Percentiles rank a stretch among this genome's conserved stretches.
phyloP scores from a whole-genome alignment of 495 filamentous ascomycete species.

The Penicillium maclennaniae region DNA sequence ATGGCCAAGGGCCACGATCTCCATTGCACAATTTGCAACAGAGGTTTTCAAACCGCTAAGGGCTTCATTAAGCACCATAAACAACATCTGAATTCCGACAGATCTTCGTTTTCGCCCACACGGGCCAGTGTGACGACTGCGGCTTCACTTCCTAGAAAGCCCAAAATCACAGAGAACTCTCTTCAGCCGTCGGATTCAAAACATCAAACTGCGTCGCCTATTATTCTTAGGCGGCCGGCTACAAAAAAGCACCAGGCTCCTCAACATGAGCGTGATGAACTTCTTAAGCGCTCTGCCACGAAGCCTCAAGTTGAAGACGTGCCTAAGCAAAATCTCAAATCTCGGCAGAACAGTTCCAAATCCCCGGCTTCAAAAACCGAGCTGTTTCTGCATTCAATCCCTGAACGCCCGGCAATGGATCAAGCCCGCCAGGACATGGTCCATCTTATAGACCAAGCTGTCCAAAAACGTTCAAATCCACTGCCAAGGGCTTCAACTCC shows the following conservation, averaged over 20 bases:
- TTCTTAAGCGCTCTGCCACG: too few relatives aligned
- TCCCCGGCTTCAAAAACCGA: background rate
- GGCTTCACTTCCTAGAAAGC: too few relatives aligned
- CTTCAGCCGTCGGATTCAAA: too few relatives aligned
- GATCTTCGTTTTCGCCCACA: background rate
- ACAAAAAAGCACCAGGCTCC: too few relatives aligned
- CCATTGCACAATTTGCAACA: constrained; percentile 1
- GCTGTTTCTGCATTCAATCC: background rate
- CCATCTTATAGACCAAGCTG: background rate
- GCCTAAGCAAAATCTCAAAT: too few relatives aligned
- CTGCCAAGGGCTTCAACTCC: background rate
- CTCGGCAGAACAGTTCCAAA: too few relatives aligned
- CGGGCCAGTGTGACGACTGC: too few relatives aligned
- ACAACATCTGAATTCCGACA: background rate
- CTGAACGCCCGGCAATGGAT: background rate
- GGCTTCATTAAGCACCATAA: background rate
- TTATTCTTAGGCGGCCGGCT: too few relatives aligned
- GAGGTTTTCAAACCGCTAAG: background rate
- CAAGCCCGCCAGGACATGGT: background rate
- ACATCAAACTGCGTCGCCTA: too few relatives aligned
- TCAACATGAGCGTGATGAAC: too few relatives aligned
- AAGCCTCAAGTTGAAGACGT: too few relatives aligned
- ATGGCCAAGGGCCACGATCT: constrained; percentile 3
- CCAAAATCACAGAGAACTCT: too few relatives aligned
- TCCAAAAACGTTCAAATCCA: background rate